phyloP scores from a whole-genome alignment of 192 early-diverging fungal species.

The Dissophora ornata region DNA sequence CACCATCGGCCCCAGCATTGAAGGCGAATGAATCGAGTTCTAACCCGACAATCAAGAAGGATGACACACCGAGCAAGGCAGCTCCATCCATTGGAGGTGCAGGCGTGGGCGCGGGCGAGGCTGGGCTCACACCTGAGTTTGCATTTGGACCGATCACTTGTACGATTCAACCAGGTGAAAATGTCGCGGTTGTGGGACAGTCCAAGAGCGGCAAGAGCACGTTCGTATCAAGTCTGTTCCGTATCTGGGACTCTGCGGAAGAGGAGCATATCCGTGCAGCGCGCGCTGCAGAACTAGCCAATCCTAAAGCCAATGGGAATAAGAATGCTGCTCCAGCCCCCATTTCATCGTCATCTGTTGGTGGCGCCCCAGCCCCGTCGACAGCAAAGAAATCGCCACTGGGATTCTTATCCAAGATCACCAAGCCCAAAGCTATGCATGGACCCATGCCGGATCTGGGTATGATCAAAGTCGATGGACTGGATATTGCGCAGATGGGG shows the following conservation, averaged over 20 bases:
- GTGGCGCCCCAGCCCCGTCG: background rate
- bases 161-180: conserved; percentile 32
- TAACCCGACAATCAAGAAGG: too few relatives aligned
- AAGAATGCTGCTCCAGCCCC: background rate
- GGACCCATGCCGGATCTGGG: conserved; percentile 32
- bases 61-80: too few relatives aligned
- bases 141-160: conserved; percentile 45
- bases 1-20: background rate
- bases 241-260: conserved; percentile 46
- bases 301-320: background rate
- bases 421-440: conserved; percentile 1
- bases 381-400: conserved; percentile 1
- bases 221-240: conserved; percentile 45
- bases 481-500: conserved; percentile 66
- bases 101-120: too few relatives aligned
- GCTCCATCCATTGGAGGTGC: too few relatives aligned
- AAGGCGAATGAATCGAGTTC: background rate
- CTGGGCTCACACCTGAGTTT: background rate
- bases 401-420: background rate
- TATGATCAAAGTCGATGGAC: conserved; percentile 72
- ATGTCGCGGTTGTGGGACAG: conserved; percentile 42
- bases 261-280: conserved; percentile 33
- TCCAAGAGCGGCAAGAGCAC: conserved; percentile 50
- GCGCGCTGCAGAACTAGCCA: background rate
- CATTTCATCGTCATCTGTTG: background rate